Base-by-base conservation (phyloP, 805 yeast species). In the Clavispora santaluciae region DNA sequence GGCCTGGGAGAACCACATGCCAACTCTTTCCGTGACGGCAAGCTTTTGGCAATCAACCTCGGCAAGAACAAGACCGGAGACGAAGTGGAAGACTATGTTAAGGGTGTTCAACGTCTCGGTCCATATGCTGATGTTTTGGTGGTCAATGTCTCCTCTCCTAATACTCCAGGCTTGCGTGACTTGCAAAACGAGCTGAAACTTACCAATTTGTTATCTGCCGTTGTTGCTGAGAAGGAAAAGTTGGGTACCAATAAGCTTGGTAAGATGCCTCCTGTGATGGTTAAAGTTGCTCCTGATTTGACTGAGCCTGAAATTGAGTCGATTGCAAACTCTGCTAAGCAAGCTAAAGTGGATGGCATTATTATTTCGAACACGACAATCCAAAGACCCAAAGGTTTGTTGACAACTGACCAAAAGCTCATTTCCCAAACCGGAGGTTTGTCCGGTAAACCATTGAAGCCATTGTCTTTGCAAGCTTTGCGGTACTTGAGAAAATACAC, bases 41-140 rank as follows among this genome's bases (percentile, higher is more conserved):
- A 79, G 57, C 66, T 87, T 21, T 72, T 91, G 43, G 96, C 83
- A 3, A 75, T 91, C 46, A 91, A 93, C 59, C 68, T 91, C 49
- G 98, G 98, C 48, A 91, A 91, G 60, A 91, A 91, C 68, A 91
- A 90, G 64, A 75, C 75, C 20, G 96, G 96, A 42, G 96, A 90
- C 59, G 96, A 89, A 60, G 78, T 88, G 42, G 70, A 81, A 42
- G 98, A 91, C 61, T 91, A 88, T 56, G 78, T 86, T 36, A 70
- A 75, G 49, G 98, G 98, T 45, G 95, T 91, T 20, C 78, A 78
- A 43, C 73, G 81, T 40, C 78, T 91, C 50, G 95, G 95, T 10
- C 78, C 81, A 10, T 79, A 72, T 52, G 96, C 98, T 4, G 98
- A 91, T 63, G 89, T 86, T 6, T 69, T 91, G 46, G 91, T 91